Conservation (phyloP, 1,139 yeast species). For the Blastobotrys serpentis region DNA sequence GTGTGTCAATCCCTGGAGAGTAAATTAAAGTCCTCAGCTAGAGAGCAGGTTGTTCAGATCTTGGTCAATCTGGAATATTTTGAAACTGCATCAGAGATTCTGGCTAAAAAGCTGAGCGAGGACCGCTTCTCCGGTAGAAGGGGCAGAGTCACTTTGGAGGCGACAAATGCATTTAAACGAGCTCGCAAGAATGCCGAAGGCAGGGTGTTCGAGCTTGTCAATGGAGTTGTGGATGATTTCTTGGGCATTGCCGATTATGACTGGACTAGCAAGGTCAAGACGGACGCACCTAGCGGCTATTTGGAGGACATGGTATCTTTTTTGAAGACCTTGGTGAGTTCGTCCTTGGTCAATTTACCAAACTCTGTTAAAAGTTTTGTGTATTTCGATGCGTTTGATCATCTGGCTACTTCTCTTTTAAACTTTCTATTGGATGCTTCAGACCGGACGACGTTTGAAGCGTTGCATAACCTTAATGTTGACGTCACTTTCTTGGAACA, state of each 20-base stretch:
- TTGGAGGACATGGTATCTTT: slow-evolving; percentile 86
- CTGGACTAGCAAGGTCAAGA: slow-evolving; percentile 56
- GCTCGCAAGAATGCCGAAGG: slow-evolving; percentile 77
- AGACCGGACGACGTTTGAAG: slow-evolving; percentile 43
- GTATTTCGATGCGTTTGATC: slow-evolving; percentile 82
- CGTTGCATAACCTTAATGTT: slow-evolving; percentile 58
- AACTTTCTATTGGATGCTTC: slow-evolving; percentile 55
- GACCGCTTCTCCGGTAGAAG: slow-evolving; percentile 39
- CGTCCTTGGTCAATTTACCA: slow-evolving; percentile 84
- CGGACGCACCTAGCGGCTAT: slow-evolving; percentile 67
- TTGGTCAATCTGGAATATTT: slow-evolving; percentile 86
- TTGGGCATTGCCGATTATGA: slow-evolving; percentile 84
- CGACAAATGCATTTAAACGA: slow-evolving; percentile 54
- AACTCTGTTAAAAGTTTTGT: slow-evolving; percentile 73
- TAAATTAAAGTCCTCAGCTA: slow-evolving; percentile 65
- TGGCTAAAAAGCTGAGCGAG: slow-evolving; percentile 31
- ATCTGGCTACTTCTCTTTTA: slow-evolving; percentile 70
- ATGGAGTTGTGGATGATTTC: slow-evolving; percentile 72
- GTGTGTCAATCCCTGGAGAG: slow-evolving; percentile 66
- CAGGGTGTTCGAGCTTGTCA: slow-evolving; percentile 66
- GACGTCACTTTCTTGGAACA: slow-evolving; percentile 62
- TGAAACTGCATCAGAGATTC: slow-evolving; percentile 51
- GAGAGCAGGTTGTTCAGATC: slow-evolving; percentile 90
- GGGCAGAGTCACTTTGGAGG: slow-evolving; percentile 43
- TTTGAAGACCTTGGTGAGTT: slow-evolving; percentile 79